A percentile compares a stretch with the other conserved stretches of the same genome.
phyloP scores from a whole-genome alignment of 2,329 filamentous ascomycete species.

The Amphichorda felina region DNA sequence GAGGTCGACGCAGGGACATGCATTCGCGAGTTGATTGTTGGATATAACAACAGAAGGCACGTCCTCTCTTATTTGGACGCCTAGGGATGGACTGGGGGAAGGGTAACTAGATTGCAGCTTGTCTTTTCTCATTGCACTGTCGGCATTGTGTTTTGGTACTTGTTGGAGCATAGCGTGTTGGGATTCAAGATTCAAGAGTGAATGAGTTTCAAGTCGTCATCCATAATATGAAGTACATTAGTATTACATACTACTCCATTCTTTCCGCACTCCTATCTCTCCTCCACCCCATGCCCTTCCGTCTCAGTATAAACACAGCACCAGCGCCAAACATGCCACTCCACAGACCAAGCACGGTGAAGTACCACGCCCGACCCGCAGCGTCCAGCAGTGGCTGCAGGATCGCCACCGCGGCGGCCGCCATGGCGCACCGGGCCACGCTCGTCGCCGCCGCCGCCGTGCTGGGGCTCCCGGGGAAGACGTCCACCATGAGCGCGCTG shows the following conservation, averaged over 20 bases:
- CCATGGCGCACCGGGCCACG: neutral
- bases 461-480: neutral
- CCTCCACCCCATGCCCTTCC: neutral
- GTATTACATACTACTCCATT: too few species aligned
- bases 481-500: neutral
- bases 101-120: too few species aligned
- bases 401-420: neutral
- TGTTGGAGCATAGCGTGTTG: too few species aligned
- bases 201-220: too few species aligned
- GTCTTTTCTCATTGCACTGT: neutral
- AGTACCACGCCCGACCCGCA: neutral
- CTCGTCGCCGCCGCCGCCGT: neutral
- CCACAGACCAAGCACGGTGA: neutral
- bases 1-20: constrained; percentile 23
- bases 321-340: neutral
- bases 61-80: neutral
- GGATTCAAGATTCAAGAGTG: too few species aligned
- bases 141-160: neutral
- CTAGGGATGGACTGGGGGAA: too few species aligned
- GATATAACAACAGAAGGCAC: neutral
- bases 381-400: neutral
- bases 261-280: too few species aligned
- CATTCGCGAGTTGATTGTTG: constrained; percentile 3
- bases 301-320: neutral
- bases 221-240: too few species aligned